Conservation (phyloP, 805 yeast genomes). For the Brettanomyces naardenensis region DNA sequence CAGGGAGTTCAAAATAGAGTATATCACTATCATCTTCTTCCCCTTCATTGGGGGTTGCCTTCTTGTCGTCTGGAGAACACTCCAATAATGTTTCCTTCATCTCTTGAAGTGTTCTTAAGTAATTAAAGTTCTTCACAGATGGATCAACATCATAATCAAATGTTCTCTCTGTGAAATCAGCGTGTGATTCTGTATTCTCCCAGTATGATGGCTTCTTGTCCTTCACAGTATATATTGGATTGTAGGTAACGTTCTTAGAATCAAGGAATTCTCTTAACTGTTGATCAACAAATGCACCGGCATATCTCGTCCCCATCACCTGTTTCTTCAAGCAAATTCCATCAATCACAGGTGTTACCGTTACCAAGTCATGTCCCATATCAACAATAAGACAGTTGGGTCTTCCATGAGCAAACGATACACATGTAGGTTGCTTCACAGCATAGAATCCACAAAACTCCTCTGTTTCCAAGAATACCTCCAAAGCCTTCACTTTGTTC, state of each 20-base stretch:
- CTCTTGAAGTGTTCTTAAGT: conserved; percentile 51
- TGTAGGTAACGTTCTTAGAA: conserved; percentile 25
- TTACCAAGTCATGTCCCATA: conserved; percentile 68
- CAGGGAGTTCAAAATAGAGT: conserved; percentile 65
- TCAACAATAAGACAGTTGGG: conserved; percentile 84
- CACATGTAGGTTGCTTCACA: conserved; percentile 79
- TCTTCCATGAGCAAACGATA: conserved; percentile 82
- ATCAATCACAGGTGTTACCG: conserved; percentile 78
- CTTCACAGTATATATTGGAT: conserved; percentile 44
- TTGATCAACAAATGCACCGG: conserved; percentile 60
- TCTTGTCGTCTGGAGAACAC: conserved; percentile 26
- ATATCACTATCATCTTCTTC: conserved; percentile 19
- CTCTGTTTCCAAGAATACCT: conserved; percentile 59
- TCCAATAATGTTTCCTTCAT: conserved; percentile 67
- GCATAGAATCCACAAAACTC: conserved; percentile 75
- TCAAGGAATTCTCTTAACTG: conserved; percentile 38
- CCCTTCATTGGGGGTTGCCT: conserved; percentile 2
- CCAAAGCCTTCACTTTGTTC: conserved; percentile 64
- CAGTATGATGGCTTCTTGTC: conserved; percentile 30
- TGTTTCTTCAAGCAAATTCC: conserved; percentile 69
- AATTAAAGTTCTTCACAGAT: conserved; percentile 50
- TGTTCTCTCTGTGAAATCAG: conserved; percentile 19
- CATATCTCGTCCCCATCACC: conserved; percentile 62
- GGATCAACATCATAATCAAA: conserved; percentile 32
- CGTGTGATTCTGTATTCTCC: conserved; percentile 13